Evolutionary conservation across 1,284 basidiomycete genomes (phyloP).

Genomic region (Naganishia cerealis): DNA sequence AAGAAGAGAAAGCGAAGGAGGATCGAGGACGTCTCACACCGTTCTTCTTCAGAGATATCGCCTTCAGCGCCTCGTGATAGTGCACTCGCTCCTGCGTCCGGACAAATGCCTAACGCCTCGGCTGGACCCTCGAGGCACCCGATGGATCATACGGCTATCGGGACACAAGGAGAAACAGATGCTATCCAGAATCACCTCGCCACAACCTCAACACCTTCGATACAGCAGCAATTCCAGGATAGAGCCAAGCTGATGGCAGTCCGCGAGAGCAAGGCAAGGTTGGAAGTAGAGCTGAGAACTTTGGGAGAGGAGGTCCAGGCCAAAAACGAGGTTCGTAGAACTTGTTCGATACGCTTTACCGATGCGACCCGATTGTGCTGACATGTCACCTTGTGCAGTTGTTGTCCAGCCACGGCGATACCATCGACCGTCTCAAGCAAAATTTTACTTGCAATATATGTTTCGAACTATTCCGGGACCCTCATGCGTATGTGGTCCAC

Average conservation of each 20-base stretch:
- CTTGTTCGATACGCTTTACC: not conserved
- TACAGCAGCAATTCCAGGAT: constrained; percentile 17
- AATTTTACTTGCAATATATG: constrained; percentile 48
- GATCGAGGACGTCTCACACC: not conserved
- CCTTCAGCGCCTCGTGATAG: not conserved
- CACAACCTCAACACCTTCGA: not conserved
- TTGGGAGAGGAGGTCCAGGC: not conserved
- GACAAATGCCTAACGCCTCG: not conserved
- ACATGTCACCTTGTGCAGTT: constrained; percentile 32
- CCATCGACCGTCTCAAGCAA: constrained; percentile 41
- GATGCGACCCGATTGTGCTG: not conserved
- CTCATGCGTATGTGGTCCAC: constrained; percentile 46
- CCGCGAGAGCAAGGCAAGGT: constrained; percentile 9
- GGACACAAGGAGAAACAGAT: not conserved
- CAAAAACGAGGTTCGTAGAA: constrained; percentile 3
- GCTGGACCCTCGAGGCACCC: too few species aligned
- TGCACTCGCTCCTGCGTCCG: not conserved
- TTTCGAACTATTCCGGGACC: constrained; percentile 47
- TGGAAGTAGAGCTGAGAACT: constrained; percentile 14
- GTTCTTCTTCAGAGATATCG: not conserved
- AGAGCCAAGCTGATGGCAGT: constrained; percentile 3
- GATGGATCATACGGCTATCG: not conserved
- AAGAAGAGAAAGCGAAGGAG: constrained; percentile 15
- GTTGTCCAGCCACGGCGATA: constrained; percentile 39
- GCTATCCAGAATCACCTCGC: not conserved